Percentiles rank a stretch among this genome's conserved stretches.
Conservation (phyloP, 2,329 filamentous ascomycete species). For the Alternaria arborescens region DNA sequence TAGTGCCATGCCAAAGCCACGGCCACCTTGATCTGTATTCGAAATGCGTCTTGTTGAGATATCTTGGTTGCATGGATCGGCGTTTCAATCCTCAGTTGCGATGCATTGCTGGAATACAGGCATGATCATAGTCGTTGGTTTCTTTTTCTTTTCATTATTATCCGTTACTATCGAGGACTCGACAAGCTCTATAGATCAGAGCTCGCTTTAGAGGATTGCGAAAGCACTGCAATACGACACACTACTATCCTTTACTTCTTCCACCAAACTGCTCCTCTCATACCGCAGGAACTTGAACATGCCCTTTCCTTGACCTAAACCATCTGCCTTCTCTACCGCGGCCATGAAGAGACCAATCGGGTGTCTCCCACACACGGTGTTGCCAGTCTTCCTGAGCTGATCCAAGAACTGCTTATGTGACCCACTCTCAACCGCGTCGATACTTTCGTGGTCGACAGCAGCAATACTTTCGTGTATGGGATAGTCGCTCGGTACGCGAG, state of each 20-base stretch:
- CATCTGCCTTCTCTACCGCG: slow-evolving; percentile 70
- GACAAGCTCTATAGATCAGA: not conserved
- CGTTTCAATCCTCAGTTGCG: not conserved
- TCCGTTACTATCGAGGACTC: not conserved
- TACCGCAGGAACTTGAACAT: slow-evolving; percentile 85
- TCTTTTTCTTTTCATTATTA: not conserved
- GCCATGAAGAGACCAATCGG: slow-evolving; percentile 95
- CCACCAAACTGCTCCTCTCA: slow-evolving; percentile 81
- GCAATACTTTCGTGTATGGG: slow-evolving; percentile 86
- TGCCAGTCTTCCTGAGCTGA: slow-evolving; percentile 75
- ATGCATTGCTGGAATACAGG: not conserved
- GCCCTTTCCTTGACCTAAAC: slow-evolving; percentile 61
- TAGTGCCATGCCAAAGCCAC: slow-evolving; percentile 42
- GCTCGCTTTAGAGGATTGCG: slow-evolving; percentile 62
- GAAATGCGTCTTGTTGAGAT: not conserved
- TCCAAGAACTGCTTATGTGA: slow-evolving; percentile 74
- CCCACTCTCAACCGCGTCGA: slow-evolving; percentile 84
- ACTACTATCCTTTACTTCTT: slow-evolving; percentile 75
- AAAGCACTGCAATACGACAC: slow-evolving; percentile 97
- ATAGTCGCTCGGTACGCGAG: slow-evolving; percentile 56
- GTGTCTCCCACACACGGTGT: slow-evolving; percentile 94
- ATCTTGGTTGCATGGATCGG: not conserved
- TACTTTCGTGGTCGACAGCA: slow-evolving; percentile 79
- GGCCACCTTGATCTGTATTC: slow-evolving; percentile 19
- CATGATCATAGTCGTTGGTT: not conserved